Base-by-base conservation (phyloP, 2,329 filamentous ascomycete genomes). In the Apiospora aurea region DNA sequence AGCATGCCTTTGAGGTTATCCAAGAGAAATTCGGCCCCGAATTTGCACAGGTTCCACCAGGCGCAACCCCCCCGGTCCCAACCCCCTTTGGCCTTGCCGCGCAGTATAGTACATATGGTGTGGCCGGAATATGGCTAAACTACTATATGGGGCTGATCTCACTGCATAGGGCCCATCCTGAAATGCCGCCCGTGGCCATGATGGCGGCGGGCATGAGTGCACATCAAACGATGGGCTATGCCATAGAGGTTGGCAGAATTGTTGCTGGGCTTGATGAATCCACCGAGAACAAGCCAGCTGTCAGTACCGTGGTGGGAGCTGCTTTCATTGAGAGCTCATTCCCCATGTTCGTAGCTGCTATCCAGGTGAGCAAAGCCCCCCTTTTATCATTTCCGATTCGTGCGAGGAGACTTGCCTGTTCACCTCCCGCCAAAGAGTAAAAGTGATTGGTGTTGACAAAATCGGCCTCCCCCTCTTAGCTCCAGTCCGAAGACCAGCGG, bases 131-230 rank as follows among this genome's bases (percentile, higher is more conserved):
- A 29, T 97, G 95, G 94, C 91, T 93, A 79, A 92, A 95, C 75
- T 95, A 94, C 80, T 93, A 97, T 81, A 94, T 96, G 86, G 92
- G 92, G 0, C 87, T 94, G 67, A 96, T 98, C 72, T 88, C 95
- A 70, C 87, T 96, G n/a, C 86, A 96, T 72, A 89, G 96, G 46
- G 87, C 91, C 0, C 95, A 98, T 76, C 96, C 96, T 0, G 89
- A 89, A 34, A 98, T 98, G 95, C 96, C 95, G 0, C 94, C 96
- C 0, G 91, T 95, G 11, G 93, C 95, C 47, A 95, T 97, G 90
- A 89, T 95, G 77, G 95, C 96, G 2, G 94, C 94, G 0, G 93
- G 92, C 10, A 87, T 97, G 74, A 91, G 93, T 13, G 94, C 94
- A 0, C 85, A 85, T 18, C 89, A 93, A 69, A 98, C 96, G 0